phyloP scores from a whole-genome alignment of 441 rosid species.

The Arabidopsis lyrata region DNA sequence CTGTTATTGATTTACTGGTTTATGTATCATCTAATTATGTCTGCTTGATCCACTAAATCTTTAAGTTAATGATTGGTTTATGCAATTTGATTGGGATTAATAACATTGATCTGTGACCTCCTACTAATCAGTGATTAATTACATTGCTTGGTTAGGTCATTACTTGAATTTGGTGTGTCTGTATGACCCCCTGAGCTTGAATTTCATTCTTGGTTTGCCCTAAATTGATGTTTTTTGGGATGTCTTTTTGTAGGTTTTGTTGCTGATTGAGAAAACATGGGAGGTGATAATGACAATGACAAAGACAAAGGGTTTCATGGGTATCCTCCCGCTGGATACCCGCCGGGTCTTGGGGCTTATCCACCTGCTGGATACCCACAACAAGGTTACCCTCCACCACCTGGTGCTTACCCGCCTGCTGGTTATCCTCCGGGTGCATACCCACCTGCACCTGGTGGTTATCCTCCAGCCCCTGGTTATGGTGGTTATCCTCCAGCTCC shows the following conservation, averaged over 20 bases:
- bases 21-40: too few species aligned
- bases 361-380: constrained; percentile 46
- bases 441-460: constrained; percentile 40
- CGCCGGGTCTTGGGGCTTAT: constrained; percentile 43
- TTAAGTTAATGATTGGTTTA: not conserved
- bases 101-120: not conserved
- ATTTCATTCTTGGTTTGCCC: not conserved
- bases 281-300: constrained; percentile 62
- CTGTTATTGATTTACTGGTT: too few species aligned
- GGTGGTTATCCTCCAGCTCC: too few species aligned
- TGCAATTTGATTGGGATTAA: not conserved
- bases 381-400: constrained; percentile 42
- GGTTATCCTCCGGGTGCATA: constrained; percentile 44
- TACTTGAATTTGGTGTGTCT: not conserved
- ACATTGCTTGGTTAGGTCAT: not conserved
- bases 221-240: not conserved
- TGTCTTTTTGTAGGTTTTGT: constrained; percentile 7
- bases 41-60: constrained; percentile 7
- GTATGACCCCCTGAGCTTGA: not conserved
- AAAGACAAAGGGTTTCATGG: constrained; percentile 55
- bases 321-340: constrained; percentile 48
- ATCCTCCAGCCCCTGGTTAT: constrained; percentile 45
- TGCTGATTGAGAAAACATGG: constrained; percentile 50
- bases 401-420: constrained; percentile 13
- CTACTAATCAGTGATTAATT: not conserved